Percentiles rank a stretch among this genome's conserved stretches.
Evolutionary conservation across 208 protist genomes (phyloP).

Genomic region (Leishmania braziliensis): DNA sequence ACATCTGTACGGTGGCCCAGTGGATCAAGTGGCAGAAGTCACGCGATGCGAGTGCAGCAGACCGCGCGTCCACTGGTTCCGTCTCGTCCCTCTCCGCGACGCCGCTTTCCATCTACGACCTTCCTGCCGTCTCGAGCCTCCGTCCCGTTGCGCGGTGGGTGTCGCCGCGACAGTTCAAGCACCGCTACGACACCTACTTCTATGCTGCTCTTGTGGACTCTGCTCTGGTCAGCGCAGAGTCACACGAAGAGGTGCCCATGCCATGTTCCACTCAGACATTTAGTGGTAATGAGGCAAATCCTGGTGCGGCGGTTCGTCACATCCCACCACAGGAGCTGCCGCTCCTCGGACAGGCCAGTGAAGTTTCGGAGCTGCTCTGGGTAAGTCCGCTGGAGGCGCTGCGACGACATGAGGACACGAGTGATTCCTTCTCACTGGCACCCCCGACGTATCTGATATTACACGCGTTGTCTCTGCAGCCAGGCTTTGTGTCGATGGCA

Average conservation of each 20-base stretch:
- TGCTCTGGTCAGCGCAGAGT: constrained; percentile 6
- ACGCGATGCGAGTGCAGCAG: background rate
- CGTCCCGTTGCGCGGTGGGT: constrained; percentile 51
- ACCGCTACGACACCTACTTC: constrained; percentile 67
- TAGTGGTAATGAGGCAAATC: background rate
- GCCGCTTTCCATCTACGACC: constrained; percentile 18
- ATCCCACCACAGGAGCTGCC: constrained; percentile 34
- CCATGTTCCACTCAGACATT: background rate
- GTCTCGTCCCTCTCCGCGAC: background rate
- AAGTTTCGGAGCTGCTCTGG: constrained; percentile 54
- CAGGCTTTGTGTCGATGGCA: constrained; percentile 25
- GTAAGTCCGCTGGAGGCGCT: constrained; percentile 50
- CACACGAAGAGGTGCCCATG: background rate
- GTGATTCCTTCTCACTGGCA: constrained; percentile 43
- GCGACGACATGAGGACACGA: constrained; percentile 37
- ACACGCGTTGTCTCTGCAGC: constrained; percentile 35
- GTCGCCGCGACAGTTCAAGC: constrained; percentile 42
- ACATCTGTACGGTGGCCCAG: constrained; percentile 12
- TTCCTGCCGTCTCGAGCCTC: constrained; percentile 19
- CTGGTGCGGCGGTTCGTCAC: background rate
- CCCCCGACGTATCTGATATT: constrained; percentile 56
- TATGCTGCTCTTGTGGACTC: constrained; percentile 33
- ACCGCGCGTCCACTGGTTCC: background rate
- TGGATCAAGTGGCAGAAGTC: constrained; percentile 8
- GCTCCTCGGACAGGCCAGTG: constrained; percentile 35